Percentiles rank a stretch among this genome's conserved stretches.
Evolutionary conservation across 805 yeast species (phyloP).

Genomic region (Saccharomycopsis javanensis): DNA sequence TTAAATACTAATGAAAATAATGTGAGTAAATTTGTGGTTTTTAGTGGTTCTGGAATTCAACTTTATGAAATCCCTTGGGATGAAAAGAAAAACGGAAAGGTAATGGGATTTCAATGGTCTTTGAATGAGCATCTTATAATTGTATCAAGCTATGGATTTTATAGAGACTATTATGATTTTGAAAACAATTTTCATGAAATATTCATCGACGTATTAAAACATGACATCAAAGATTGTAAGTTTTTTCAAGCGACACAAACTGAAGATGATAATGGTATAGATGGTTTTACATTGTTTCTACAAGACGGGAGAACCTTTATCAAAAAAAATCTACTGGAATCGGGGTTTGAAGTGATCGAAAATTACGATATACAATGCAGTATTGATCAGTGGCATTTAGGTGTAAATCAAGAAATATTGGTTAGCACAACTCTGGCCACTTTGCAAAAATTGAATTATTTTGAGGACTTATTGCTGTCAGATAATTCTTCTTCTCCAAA

Average conservation of each 20-base stretch:
- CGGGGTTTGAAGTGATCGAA: background rate
- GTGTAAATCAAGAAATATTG: constrained; percentile 25
- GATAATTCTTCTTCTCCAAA: constrained; percentile 22
- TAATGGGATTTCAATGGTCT: constrained; percentile 47
- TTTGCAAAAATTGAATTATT: constrained; percentile 1
- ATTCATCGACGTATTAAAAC: constrained; percentile 27
- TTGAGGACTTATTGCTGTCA: background rate
- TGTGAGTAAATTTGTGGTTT: constrained; percentile 23
- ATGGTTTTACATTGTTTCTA: constrained; percentile 37
- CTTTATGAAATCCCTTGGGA: constrained; percentile 32
- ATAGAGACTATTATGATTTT: constrained; percentile 53
- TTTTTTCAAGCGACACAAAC: no score
- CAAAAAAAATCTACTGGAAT: background rate
- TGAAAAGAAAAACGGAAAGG: constrained; percentile 39
- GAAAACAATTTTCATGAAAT: constrained; percentile 54
- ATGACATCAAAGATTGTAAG: constrained; percentile 28
- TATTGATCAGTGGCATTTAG: constrained; percentile 23
- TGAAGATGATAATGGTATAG: background rate
- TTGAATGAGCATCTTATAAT: constrained; percentile 45
- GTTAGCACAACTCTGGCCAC: constrained; percentile 13
- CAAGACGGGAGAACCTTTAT: background rate
- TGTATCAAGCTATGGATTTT: constrained; percentile 41
- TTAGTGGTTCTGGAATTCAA: constrained; percentile 28
- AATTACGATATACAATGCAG: background rate
- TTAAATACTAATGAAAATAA: constrained; percentile 19